These are phyloP conservation scores for Citrus mangshanensis DNA, from an alignment of 345 rosid species.

Conservation along the genomic window DNA sequence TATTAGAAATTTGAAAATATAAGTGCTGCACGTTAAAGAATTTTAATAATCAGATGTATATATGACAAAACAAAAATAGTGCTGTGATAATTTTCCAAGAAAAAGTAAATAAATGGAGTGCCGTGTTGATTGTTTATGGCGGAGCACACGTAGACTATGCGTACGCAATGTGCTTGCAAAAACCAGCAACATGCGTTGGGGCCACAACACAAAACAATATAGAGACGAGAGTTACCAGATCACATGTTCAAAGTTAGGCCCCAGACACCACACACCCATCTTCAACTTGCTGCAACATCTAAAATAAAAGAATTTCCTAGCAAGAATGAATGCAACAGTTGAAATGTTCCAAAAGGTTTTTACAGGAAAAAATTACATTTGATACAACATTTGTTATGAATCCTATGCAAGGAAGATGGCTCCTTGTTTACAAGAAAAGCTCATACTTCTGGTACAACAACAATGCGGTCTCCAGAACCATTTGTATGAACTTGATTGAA, in stretches of 20 bases:
- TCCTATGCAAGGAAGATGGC: neutral
- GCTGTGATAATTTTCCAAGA: too few relatives aligned
- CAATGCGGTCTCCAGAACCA: neutral
- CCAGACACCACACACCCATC: neutral
- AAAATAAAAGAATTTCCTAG: too few relatives aligned
- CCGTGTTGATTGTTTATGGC: too few relatives aligned
- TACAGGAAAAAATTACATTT: slow-evolving; percentile 1
- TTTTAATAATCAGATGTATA: fast-evolving
- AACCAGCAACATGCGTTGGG: neutral
- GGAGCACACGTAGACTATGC: too few relatives aligned
- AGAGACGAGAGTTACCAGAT: neutral
- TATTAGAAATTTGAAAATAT: too few relatives aligned
- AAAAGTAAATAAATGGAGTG: too few relatives aligned
- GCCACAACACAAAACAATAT: neutral
- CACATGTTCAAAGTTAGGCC: neutral
- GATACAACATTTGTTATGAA: neutral
- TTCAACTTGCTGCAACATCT: neutral
- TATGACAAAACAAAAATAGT: too few relatives aligned
- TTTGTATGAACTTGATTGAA: neutral
- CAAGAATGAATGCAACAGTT: too few relatives aligned
- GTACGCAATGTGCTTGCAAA: neutral
- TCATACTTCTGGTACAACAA: neutral
- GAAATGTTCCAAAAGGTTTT: too few relatives aligned
- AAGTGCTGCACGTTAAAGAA: too few relatives aligned
- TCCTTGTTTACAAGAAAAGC: neutral